A percentile compares a stretch with the other conserved stretches of the same genome.
Evolutionary conservation across 192 early-diverging fungal genomes (phyloP).

Genomic region (Dissophora ornata): DNA sequence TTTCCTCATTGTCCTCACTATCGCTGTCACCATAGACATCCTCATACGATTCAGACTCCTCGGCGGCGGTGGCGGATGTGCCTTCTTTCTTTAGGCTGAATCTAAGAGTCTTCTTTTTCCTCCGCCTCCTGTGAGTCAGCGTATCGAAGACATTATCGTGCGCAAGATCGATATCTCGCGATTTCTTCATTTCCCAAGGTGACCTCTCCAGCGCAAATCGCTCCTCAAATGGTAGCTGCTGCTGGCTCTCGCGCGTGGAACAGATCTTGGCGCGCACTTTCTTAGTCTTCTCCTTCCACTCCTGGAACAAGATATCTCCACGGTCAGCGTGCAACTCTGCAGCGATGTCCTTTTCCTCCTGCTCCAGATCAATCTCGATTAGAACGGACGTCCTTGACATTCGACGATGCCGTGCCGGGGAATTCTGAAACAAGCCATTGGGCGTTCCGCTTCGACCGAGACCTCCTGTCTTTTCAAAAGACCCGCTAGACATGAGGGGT

Average conservation of each 20-base stretch:
- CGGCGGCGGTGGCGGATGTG: constrained; percentile 7
- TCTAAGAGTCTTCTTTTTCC: constrained; percentile 27
- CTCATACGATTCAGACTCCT: constrained; percentile 41
- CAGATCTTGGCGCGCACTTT: constrained; percentile 60
- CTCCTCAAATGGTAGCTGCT: constrained; percentile 65
- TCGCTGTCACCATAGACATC: constrained; percentile 49
- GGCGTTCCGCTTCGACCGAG: constrained; percentile 30
- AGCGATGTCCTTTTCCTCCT: constrained; percentile 51
- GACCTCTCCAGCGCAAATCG: constrained; percentile 64
- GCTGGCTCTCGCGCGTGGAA: constrained; percentile 54
- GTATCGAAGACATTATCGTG: constrained; percentile 51
- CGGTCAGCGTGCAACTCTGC: constrained; percentile 68
- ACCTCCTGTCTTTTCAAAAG: constrained; percentile 18
- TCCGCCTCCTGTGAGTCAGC: constrained; percentile 18
- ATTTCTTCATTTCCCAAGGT: constrained; percentile 70
- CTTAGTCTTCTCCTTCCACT: constrained; percentile 68
- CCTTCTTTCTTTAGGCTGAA: constrained; percentile 18
- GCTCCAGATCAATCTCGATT: constrained; percentile 52
- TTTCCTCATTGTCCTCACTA: constrained; percentile 48
- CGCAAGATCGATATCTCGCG: constrained; percentile 55
- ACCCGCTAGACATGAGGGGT: constrained; percentile 3
- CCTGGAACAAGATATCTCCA: constrained; percentile 62
- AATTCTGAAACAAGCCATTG: constrained; percentile 16
- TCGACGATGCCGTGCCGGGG: constrained; percentile 23
- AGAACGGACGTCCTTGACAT: constrained; percentile 42